These are phyloP conservation scores for Rubroboletus satanas DNA, from an alignment of 768 basidiomycete genomes.

Conservation along the genomic window DNA sequence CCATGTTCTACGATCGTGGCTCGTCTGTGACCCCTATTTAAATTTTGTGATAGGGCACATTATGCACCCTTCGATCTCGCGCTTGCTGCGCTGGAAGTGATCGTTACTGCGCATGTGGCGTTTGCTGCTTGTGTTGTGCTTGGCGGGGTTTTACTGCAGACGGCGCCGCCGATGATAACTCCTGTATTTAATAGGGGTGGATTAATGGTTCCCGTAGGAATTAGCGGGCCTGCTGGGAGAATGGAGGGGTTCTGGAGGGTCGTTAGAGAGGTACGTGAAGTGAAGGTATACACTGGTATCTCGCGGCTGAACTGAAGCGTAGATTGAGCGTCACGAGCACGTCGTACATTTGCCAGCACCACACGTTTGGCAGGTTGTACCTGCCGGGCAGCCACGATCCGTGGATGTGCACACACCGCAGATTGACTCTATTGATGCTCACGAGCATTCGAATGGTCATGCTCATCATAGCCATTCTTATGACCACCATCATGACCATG, in stretches of 20 bases:
- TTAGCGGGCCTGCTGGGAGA: slow-evolving; percentile 42
- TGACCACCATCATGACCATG: slow-evolving; percentile 13
- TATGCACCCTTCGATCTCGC: slow-evolving; percentile 78
- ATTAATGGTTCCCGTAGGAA: slow-evolving; percentile 1
- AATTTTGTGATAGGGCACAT: slow-evolving; percentile 35
- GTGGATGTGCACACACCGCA: background rate
- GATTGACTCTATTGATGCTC: background rate
- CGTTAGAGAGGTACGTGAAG: slow-evolving; percentile 67
- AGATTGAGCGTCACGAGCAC: slow-evolving; percentile 83
- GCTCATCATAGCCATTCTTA: slow-evolving; percentile 3
- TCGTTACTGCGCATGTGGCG: slow-evolving; percentile 77
- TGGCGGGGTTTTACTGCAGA: slow-evolving; percentile 85
- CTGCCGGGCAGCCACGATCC: slow-evolving; percentile 31
- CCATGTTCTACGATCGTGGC: background rate
- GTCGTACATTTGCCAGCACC: slow-evolving; percentile 81
- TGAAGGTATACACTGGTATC: background rate
- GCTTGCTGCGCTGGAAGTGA: slow-evolving; percentile 72
- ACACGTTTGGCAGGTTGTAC: slow-evolving; percentile 84
- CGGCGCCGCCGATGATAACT: slow-evolving; percentile 55
- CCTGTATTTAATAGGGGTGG: slow-evolving; percentile 13
- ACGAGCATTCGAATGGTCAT: slow-evolving; percentile 9
- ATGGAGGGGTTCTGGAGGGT: slow-evolving; percentile 81
- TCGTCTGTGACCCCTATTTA: background rate
- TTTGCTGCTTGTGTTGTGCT: slow-evolving; percentile 82
- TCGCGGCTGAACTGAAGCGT: background rate